Evolutionary conservation across 352 stramenopile species (phyloP).

Genomic region (Globisporangium viniferum): DNA sequence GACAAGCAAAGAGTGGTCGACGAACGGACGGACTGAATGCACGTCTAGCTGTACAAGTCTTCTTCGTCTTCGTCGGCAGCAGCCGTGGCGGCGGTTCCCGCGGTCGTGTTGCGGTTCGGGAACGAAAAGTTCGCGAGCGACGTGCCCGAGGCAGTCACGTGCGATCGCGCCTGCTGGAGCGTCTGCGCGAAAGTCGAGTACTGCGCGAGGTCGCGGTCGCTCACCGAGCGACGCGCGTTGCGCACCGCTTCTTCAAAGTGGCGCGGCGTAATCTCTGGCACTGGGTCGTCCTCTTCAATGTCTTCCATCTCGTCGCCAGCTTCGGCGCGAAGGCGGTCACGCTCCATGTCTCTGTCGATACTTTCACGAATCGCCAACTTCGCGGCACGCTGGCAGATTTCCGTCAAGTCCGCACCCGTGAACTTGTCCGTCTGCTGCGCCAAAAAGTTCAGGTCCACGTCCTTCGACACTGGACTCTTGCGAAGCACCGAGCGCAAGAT

Average conservation of each 20-base stretch:
- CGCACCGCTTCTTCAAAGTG: slow-evolving; percentile 99
- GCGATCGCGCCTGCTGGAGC: slow-evolving; percentile 94
- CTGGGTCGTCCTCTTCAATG: slow-evolving; percentile 95
- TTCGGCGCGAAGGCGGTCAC: slow-evolving; percentile 92
- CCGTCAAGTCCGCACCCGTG: slow-evolving; percentile 98
- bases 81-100: slow-evolving; percentile 34
- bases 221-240: slow-evolving; percentile 96
- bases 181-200: slow-evolving; percentile 88
- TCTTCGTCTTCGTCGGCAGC: slow-evolving; percentile 93
- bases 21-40: slow-evolving; percentile 5
- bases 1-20: neutral
- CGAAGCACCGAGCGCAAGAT: slow-evolving; percentile 96
- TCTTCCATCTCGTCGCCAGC: slow-evolving; percentile 86
- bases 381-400: slow-evolving; percentile 99
- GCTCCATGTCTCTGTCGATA: slow-evolving; percentile 98
- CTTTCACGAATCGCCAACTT: slow-evolving; percentile 99
- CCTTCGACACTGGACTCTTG: slow-evolving; percentile 97
- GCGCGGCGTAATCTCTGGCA: slow-evolving; percentile 91
- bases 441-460: slow-evolving; percentile 98
- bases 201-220: slow-evolving; percentile 95
- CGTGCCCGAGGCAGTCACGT: slow-evolving; percentile 90
- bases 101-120: slow-evolving; percentile 63
- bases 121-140: slow-evolving; percentile 98
- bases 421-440: slow-evolving; percentile 98
- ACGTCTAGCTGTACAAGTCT: slow-evolving; percentile 96